Evolutionary conservation across 1,139 yeast genomes (phyloP).

Genomic region (Pichia sp.): DNA sequence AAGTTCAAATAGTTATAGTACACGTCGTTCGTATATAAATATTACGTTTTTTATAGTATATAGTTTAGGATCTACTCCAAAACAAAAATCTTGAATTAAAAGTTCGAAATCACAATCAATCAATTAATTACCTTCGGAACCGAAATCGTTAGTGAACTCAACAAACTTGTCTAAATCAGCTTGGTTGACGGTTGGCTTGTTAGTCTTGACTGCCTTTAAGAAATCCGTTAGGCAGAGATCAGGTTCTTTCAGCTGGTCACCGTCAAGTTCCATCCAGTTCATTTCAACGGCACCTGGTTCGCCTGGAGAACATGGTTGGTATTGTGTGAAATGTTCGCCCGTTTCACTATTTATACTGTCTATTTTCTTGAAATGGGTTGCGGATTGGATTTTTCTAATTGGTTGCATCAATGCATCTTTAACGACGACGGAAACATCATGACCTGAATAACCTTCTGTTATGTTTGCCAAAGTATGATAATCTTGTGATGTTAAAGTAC

Average conservation of each 20-base stretch:
- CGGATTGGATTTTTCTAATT: slow-evolving; percentile 90
- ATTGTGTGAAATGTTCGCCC: slow-evolving; percentile 41
- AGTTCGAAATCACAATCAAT: too few relatives aligned
- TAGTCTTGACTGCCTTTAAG: slow-evolving; percentile 84
- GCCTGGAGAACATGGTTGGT: slow-evolving; percentile 97
- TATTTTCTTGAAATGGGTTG: slow-evolving; percentile 86
- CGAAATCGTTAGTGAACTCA: slow-evolving; percentile 91
- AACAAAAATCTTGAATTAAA: too few relatives aligned
- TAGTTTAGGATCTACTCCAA: neutral
- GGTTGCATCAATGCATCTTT: slow-evolving; percentile 99
- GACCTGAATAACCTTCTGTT: slow-evolving; percentile 98
- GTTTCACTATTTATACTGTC: slow-evolving; percentile 34
- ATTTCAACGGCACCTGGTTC: slow-evolving; percentile 81
- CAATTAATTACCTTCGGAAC: slow-evolving; percentile 84
- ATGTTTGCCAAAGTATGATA: slow-evolving; percentile 78
- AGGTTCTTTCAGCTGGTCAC: slow-evolving; percentile 90
- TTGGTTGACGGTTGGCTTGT: slow-evolving; percentile 93
- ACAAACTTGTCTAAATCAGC: slow-evolving; percentile 79
- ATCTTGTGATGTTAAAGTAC: slow-evolving; percentile 72
- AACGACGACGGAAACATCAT: slow-evolving; percentile 95
- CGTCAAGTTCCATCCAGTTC: slow-evolving; percentile 90
- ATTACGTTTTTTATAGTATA: neutral
- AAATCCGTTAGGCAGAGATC: slow-evolving; percentile 88
- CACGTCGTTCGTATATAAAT: neutral
- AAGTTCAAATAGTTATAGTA: slow-evolving; percentile 12